A percentile compares a stretch with the other conserved stretches of the same genome.
These are phyloP conservation scores for Capsicum chinense DNA, from an alignment of 257 asterid species.

Conservation along the genomic window DNA sequence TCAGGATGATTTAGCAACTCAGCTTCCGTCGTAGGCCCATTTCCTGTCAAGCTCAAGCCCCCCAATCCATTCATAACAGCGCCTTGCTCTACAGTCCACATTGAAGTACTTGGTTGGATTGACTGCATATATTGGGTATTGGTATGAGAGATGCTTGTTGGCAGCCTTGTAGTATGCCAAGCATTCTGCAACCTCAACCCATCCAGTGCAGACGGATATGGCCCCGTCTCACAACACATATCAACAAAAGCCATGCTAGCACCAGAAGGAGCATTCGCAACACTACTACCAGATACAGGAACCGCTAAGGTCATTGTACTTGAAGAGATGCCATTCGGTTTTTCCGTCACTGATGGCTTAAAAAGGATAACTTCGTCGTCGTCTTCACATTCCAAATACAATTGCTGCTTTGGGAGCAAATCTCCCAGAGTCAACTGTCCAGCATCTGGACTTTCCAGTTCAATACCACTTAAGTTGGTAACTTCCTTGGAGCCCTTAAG, in stretches of 20 bases:
- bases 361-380: slow-evolving; percentile 77
- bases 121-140: slow-evolving; percentile 56
- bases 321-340: slow-evolving; percentile 51
- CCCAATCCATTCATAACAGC: slow-evolving; percentile 57
- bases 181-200: slow-evolving; percentile 47
- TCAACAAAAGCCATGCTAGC: slow-evolving; percentile 40
- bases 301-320: slow-evolving; percentile 40
- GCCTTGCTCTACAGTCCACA: slow-evolving; percentile 60
- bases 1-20: slow-evolving; percentile 56
- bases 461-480: slow-evolving; percentile 37
- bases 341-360: slow-evolving; percentile 72
- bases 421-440: slow-evolving; percentile 39
- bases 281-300: slow-evolving; percentile 25
- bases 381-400: slow-evolving; percentile 54
- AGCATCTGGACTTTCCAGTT: slow-evolving; percentile 41
- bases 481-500: slow-evolving; percentile 42
- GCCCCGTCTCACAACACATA: slow-evolving; percentile 45
- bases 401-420: slow-evolving; percentile 45
- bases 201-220: slow-evolving; percentile 52
- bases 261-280: slow-evolving; percentile 36
- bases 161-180: slow-evolving; percentile 41
- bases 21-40: slow-evolving; percentile 42
- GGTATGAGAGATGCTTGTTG: slow-evolving; percentile 36
- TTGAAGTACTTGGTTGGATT: slow-evolving; percentile 47
- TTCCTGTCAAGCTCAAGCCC: slow-evolving; percentile 60